A percentile compares a stretch with the other conserved stretches of the same genome.
Conservation (phyloP, 345 rosid species). For the Populus euphratica region DNA sequence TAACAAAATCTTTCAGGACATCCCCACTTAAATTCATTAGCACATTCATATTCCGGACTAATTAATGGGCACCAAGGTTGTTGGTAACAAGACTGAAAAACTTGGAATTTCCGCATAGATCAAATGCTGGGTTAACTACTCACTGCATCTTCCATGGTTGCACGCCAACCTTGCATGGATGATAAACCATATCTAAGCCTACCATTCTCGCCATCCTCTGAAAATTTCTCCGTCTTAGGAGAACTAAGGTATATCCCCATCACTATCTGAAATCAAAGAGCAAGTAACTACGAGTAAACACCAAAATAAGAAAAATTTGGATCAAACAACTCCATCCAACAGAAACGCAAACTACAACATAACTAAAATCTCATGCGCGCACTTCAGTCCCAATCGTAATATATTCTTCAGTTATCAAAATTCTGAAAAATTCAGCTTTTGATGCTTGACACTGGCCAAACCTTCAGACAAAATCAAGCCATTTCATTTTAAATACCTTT, state of each 20-base stretch:
- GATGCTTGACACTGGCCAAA: not conserved
- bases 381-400: not conserved
- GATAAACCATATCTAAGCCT: conserved; percentile 81
- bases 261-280: conserved; percentile 25
- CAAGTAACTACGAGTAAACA: not conserved
- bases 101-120: not conserved
- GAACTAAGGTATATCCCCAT: conserved; percentile 96
- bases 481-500: not conserved
- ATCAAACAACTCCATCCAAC: not conserved
- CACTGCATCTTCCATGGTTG: conserved; percentile 98
- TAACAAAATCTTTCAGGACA: not conserved
- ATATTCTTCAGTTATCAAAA: not conserved
- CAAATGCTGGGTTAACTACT: conserved; percentile 31
- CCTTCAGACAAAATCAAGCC: not conserved
- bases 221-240: conserved; percentile 90
- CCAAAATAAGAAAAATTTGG: not conserved
- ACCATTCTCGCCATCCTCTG: conserved; percentile 80
- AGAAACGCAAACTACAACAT: not conserved
- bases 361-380: not conserved
- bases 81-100: not conserved
- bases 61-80: not conserved
- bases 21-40: no score
- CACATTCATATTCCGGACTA: no score
- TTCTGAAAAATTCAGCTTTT: not conserved
- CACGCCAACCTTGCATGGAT: conserved; percentile 99